These are phyloP conservation scores for Calocybe cyanea DNA, from an alignment of 768 basidiomycete genomes.

Conservation along the genomic window DNA sequence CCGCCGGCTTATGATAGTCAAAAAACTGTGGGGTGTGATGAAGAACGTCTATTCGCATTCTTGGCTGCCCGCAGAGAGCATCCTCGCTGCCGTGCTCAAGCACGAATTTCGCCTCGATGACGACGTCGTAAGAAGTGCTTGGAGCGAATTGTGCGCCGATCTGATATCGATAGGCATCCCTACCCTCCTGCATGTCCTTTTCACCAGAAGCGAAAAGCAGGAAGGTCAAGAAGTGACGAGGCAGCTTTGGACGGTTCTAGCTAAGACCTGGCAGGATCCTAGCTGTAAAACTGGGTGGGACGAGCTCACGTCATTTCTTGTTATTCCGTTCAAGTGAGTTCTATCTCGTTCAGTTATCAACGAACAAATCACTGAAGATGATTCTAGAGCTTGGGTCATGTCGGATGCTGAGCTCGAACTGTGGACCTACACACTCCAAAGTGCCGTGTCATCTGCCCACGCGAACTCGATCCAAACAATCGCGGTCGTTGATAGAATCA, in stretches of 20 bases:
- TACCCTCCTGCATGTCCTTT: constrained; percentile 32
- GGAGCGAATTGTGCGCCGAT: constrained; percentile 47
- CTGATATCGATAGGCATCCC: constrained; percentile 41
- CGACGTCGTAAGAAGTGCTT: constrained; percentile 33
- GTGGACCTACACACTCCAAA: constrained; percentile 38
- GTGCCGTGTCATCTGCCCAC: constrained; percentile 24
- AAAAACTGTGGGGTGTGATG: constrained; percentile 48
- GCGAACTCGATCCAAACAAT: constrained; percentile 12
- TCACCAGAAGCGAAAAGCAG: constrained; percentile 21
- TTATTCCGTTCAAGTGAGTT: constrained; percentile 44
- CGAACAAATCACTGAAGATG: background rate
- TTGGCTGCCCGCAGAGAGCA: constrained; percentile 43
- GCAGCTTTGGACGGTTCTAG: constrained; percentile 46
- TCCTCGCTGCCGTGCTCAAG: constrained; percentile 44
- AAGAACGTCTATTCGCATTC: constrained; percentile 41
- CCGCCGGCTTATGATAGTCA: constrained; percentile 33
- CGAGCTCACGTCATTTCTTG: constrained; percentile 40
- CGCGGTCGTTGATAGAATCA: constrained; percentile 24
- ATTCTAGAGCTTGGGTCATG: constrained; percentile 42
- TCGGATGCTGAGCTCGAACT: constrained; percentile 34
- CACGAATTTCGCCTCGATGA: constrained; percentile 38
- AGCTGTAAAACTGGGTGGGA: constrained; percentile 30
- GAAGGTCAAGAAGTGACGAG: constrained; percentile 32
- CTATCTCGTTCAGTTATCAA: background rate
- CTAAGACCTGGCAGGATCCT: constrained; percentile 25